These are phyloP conservation scores for Salix purpurea DNA, from an alignment of 345 rosid genomes.

Conservation along the genomic window DNA sequence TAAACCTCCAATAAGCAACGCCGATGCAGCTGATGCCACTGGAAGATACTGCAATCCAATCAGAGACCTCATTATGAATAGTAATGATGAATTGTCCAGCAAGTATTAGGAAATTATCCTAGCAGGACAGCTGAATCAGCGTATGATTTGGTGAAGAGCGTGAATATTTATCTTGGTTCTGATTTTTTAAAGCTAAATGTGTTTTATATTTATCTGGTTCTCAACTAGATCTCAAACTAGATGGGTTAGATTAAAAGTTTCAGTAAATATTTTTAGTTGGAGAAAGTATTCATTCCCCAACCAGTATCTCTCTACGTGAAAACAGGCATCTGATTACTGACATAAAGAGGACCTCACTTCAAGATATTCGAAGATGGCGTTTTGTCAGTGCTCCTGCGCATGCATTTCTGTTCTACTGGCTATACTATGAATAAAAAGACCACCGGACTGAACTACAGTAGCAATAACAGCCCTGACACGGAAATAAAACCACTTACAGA, in stretches of 20 bases:
- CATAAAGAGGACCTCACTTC: background rate
- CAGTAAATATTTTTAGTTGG: background rate
- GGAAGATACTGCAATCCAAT: slow-evolving; percentile 74
- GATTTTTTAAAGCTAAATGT: background rate
- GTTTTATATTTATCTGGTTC: background rate
- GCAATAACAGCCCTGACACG: background rate
- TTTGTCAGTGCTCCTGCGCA: background rate
- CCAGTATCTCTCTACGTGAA: background rate
- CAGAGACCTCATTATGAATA: background rate
- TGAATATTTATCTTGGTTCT: background rate
- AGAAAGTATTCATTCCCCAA: background rate
- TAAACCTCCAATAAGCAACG: slow-evolving; percentile 79
- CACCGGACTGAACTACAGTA: background rate
- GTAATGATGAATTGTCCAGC: background rate
- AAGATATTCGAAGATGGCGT: background rate
- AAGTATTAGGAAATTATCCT: background rate
- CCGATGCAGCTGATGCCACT: slow-evolving; percentile 94
- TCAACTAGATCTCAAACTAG: background rate
- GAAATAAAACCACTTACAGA: slow-evolving; percentile 45
- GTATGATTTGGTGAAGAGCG: background rate
- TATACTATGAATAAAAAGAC: background rate
- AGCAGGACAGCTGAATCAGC: background rate
- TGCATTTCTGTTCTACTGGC: background rate
- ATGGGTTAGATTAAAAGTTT: too few relatives aligned
- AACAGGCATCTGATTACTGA: too few relatives aligned